A percentile compares a stretch with the other conserved stretches of the same genome.
phyloP scores from a whole-genome alignment of 2,329 filamentous ascomycete genomes.

The Sporothrix curviconia region DNA sequence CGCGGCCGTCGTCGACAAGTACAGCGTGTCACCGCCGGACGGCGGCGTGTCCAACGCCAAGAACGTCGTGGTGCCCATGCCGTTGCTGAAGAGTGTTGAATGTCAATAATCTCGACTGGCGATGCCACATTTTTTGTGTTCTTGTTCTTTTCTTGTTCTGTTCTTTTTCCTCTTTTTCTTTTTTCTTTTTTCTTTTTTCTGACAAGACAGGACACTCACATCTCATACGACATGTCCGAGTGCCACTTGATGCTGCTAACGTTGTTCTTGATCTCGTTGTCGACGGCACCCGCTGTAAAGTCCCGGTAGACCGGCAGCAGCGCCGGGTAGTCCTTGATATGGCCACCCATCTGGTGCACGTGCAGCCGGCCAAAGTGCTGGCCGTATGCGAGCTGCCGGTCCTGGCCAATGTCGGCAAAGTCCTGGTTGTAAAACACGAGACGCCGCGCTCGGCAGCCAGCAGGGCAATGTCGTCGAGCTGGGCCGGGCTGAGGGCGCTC shows the following conservation, averaged over 20 bases:
- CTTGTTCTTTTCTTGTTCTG: too few species aligned
- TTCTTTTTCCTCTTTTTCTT: too few species aligned
- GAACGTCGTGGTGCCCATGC: constrained; percentile 22
- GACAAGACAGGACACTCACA: too few species aligned
- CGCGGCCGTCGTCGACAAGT: constrained; percentile 18
- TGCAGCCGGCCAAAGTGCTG: constrained; percentile 39
- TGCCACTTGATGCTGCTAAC: constrained; percentile 25
- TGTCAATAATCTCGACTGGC: too few species aligned
- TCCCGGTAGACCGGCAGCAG: constrained; percentile 34
- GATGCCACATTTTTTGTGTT: too few species aligned
- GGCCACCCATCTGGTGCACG: constrained; percentile 39
- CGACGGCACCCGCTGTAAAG: constrained; percentile 19
- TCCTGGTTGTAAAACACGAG: constrained; percentile 31
- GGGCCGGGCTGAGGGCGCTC: neutral
- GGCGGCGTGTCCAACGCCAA: constrained; percentile 20
- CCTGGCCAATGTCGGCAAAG: constrained; percentile 25
- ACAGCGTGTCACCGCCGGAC: constrained; percentile 21
- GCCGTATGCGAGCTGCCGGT: constrained; percentile 35
- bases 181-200: too few species aligned
- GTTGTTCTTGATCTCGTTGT: constrained; percentile 23
- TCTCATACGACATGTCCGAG: constrained; percentile 23
- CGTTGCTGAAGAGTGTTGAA: too few species aligned
- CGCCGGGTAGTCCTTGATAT: constrained; percentile 35
- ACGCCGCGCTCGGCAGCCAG: constrained; percentile 14
- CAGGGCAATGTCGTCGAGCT: constrained; percentile 13